phyloP scores from a whole-genome alignment of 2,329 filamentous ascomycete species.

The Fusarium penzigii region DNA sequence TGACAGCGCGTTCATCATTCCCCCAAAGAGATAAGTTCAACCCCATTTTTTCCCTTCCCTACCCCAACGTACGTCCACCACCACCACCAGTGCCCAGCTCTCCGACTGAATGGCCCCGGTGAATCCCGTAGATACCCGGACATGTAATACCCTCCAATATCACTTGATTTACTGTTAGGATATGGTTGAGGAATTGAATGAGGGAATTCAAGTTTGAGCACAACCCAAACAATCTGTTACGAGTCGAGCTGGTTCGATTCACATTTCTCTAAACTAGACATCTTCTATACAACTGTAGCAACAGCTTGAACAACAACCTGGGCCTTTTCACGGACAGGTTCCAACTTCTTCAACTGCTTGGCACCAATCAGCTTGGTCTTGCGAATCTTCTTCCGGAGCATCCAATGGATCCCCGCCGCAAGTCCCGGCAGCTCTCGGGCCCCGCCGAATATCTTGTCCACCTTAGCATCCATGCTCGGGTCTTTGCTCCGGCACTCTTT shows the following conservation, averaged over 20 bases:
- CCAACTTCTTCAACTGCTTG: conserved; percentile 49
- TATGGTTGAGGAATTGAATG: not conserved
- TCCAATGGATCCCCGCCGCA: conserved; percentile 74
- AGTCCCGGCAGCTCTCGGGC: conserved; percentile 67
- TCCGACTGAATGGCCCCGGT: conserved; percentile 14
- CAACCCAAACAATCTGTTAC: too few species aligned
- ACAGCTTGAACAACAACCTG: conserved; percentile 30
- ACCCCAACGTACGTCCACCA: conserved; percentile 3
- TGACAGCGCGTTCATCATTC: conserved; percentile 8
- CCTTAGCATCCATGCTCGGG: conserved; percentile 53
- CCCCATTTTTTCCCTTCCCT: not conserved
- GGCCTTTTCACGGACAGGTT: conserved; percentile 36
- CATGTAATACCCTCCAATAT: conserved; percentile 6
- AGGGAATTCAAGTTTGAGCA: too few species aligned
- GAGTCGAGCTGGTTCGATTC: too few species aligned
- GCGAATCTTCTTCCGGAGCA: conserved; percentile 72
- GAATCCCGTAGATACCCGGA: conserved; percentile 27
- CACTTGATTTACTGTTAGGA: not conserved
- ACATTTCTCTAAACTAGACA: too few species aligned
- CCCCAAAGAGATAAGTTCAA: conserved; percentile 8
- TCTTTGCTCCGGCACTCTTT: conserved; percentile 57
- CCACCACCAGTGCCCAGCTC: conserved; percentile 13
- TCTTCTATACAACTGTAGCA: conserved; percentile 6
- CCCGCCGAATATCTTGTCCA: conserved; percentile 68
- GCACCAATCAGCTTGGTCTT: conserved; percentile 59